Evolutionary conservation across 305 asterid species (phyloP).

Genomic region (Solanum chacoense): DNA sequence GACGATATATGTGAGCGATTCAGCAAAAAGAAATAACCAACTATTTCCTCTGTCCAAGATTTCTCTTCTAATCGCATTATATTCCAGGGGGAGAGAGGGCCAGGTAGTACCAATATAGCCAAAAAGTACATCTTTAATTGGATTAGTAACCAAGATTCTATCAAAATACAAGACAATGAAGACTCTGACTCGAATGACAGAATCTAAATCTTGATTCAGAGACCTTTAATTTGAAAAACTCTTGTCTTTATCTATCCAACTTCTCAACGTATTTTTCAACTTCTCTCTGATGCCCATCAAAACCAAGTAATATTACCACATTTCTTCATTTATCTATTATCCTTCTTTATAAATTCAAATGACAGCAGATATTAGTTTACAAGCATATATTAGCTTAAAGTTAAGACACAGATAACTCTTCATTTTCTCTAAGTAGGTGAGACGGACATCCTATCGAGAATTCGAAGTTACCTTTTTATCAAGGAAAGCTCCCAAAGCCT

Average conservation of each 20-base stretch:
- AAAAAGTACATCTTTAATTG: background rate
- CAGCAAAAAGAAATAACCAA: background rate
- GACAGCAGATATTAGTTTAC: background rate
- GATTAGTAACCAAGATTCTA: background rate
- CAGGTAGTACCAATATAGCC: background rate
- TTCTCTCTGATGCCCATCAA: background rate
- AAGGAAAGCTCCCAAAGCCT: conserved; percentile 94
- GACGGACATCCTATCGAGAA: background rate
- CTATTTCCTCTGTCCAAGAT: background rate
- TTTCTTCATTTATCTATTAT: background rate
- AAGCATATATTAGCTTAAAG: background rate
- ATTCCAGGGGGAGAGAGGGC: background rate
- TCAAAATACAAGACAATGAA: background rate
- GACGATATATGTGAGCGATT: background rate
- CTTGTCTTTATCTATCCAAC: background rate
- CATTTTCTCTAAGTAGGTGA: background rate
- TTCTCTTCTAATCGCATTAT: background rate
- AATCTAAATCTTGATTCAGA: background rate
- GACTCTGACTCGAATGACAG: background rate
- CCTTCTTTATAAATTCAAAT: background rate
- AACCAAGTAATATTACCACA: background rate
- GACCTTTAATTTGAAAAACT: background rate
- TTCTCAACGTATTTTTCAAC: background rate
- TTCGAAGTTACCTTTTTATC: conserved; percentile 60
- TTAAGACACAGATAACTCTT: background rate